A percentile compares a stretch with the other conserved stretches of the same genome.
phyloP scores from a whole-genome alignment of 2,329 filamentous ascomycete genomes.

The Colletotrichum eleusines region DNA sequence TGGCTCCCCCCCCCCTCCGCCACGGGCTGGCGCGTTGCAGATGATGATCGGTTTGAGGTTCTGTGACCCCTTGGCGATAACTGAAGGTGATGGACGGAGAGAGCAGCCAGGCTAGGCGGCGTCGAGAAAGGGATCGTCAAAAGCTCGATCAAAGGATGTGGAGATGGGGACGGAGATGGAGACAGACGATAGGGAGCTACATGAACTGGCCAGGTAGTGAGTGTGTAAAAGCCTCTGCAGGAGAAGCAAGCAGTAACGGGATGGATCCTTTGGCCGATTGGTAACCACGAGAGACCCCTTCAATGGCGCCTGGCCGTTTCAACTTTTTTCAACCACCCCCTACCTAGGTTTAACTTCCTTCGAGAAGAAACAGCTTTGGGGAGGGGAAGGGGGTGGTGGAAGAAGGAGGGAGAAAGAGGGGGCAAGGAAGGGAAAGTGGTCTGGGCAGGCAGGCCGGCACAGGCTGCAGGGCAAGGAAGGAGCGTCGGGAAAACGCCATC shows the following conservation, averaged over 20 bases:
- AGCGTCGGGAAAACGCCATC: slow-evolving; percentile 39
- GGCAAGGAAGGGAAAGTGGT: neutral
- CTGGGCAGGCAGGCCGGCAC: neutral
- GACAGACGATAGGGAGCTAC: slow-evolving; percentile 1
- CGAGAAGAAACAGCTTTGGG: slow-evolving; percentile 35
- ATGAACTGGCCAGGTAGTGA: neutral
- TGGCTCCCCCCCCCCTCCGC: neutral
- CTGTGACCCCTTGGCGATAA: slow-evolving; percentile 22
- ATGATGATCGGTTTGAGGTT: slow-evolving; percentile 32
- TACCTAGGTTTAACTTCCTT: slow-evolving; percentile 9
- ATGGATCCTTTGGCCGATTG: neutral
- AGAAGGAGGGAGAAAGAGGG: neutral
- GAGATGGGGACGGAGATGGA: slow-evolving; percentile 3
- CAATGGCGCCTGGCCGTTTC: slow-evolving; percentile 22
- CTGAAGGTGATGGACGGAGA: neutral
- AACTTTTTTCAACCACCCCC: slow-evolving; percentile 22
- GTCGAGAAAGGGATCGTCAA: slow-evolving; percentile 25
- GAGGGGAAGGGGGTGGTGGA: neutral
- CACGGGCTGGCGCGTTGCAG: neutral
- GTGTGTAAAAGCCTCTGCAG: slow-evolving; percentile 3
- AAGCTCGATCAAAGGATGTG: slow-evolving; percentile 27
- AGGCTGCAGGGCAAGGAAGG: slow-evolving; percentile 9
- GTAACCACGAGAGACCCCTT: slow-evolving; percentile 19
- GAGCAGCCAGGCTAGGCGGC: slow-evolving; percentile 2
- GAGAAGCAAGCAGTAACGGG: neutral